Evolutionary conservation across 805 yeast genomes (phyloP).

Genomic region (Ogataea angusta): DNA sequence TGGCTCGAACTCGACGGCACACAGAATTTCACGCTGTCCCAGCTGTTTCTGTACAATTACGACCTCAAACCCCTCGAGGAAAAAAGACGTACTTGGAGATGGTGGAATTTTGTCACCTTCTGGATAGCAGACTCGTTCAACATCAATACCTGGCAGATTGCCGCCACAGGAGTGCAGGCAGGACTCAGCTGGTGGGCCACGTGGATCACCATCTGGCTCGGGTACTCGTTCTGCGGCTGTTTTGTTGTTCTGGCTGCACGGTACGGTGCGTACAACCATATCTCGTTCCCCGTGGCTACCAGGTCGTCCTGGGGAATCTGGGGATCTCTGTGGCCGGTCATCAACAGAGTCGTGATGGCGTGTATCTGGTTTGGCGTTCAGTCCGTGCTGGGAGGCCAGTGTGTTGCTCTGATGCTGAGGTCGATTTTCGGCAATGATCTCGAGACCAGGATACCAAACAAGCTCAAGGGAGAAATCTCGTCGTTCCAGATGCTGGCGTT

Average conservation of each 20-base stretch:
- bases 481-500: constrained; percentile 72
- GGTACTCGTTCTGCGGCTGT: constrained; percentile 65
- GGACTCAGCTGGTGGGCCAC: constrained; percentile 90
- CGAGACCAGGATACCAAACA: constrained; percentile 60
- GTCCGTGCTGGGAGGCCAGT: constrained; percentile 79
- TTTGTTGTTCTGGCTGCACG: constrained; percentile 73
- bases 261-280: constrained; percentile 76
- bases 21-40: constrained; percentile 44
- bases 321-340: constrained; percentile 84
- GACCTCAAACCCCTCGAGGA: constrained; percentile 80
- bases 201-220: constrained; percentile 87
- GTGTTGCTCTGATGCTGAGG: constrained; percentile 72
- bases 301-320: constrained; percentile 84
- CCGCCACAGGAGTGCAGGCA: constrained; percentile 74
- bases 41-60: constrained; percentile 65
- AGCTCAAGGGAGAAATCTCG: constrained; percentile 52
- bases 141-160: constrained; percentile 88
- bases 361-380: constrained; percentile 86
- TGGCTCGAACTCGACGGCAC: constrained; percentile 30
- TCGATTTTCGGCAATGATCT: constrained; percentile 71
- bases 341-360: constrained; percentile 80
- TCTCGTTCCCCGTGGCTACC: constrained; percentile 79
- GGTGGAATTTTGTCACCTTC: constrained; percentile 75
- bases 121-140: constrained; percentile 92
- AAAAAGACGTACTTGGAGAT: constrained; percentile 75